Base-by-base conservation (phyloP, 1,284 basidiomycete genomes). In the Wallemia mellicola region DNA sequence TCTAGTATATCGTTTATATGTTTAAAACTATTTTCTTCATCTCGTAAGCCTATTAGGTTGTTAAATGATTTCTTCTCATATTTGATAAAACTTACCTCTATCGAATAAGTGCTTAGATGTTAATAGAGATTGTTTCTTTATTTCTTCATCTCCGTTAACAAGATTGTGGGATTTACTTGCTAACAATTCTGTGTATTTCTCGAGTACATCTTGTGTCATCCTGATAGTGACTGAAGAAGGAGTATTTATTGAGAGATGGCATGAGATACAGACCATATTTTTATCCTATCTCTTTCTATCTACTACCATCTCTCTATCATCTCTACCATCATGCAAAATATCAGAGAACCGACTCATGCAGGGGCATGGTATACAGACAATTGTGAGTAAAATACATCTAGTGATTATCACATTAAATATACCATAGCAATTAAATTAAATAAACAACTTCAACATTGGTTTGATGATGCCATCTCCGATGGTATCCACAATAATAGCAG, bases 281-380 rank as follows among this genome's bases (percentile, higher is more conserved):
- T n/a, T n/a, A n/a, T 32, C 30, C 30, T 32, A 9, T 32, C 30
- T 19, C 7, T 32, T 9, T 32, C 30, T 32, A 7, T 19, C 30
- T 7, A 19, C 30, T 32, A 32, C 19, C 38, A n/a, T 48, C 5
- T 11, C 5, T n/a, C 38, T n/a, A 48, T n/a, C 19, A 11, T 48
- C 38, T 48, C 19, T 3, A 48, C 28, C 28, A 30, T 7, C 28
- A 48, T 48, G 38, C 22, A 11, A 48, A 11, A 7, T 17, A 59
- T 58, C 59, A 77, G 82, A 69, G 70, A 73, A 64, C 82, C 88
- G 1, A 79, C 82, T 0, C 91, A 95, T 71, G 87, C 89, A 1
- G 84, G 84, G 24, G 82, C 80, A 61, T 96, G 91, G 91, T 96
- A 96, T 70, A 80, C 79, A 11, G 73, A 71, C 59, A 74, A 83